A percentile compares a stretch with the other conserved stretches of the same genome.
phyloP scores from a whole-genome alignment of 352 stramenopile species.

The Phytophthora tentaculata region DNA sequence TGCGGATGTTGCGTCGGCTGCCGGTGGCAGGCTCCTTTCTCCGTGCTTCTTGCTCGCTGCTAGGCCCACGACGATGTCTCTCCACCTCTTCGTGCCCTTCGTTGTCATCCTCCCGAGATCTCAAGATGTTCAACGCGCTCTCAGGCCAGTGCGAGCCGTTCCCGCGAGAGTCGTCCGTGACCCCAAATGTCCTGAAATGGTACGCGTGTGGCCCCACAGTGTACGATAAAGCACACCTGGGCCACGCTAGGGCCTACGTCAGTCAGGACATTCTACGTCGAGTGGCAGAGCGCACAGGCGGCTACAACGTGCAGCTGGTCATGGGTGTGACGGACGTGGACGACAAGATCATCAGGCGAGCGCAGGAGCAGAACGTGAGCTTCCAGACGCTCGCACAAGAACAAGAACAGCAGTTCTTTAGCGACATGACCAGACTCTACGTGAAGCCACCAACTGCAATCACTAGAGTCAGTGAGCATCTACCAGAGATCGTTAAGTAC shows the following conservation, averaged over 20 bases:
- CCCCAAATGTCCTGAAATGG: constrained; percentile 84
- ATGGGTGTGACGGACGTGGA: constrained; percentile 99
- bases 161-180: constrained; percentile 41
- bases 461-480: constrained; percentile 95
- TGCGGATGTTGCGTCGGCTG: background rate
- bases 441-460: constrained; percentile 66
- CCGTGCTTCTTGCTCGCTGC: background rate
- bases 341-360: constrained; percentile 97
- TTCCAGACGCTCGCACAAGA: constrained; percentile 57
- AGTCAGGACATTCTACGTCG: constrained; percentile 94
- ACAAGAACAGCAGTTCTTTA: constrained; percentile 75
- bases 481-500: constrained; percentile 96
- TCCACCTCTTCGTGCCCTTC: background rate
- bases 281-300: constrained; percentile 86
- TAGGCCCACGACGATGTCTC: constrained; percentile 10
- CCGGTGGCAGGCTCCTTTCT: background rate
- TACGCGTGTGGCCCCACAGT: constrained; percentile 99
- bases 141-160: constrained; percentile 49
- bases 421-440: constrained; percentile 66
- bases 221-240: constrained; percentile 98
- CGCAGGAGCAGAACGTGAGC: constrained; percentile 46
- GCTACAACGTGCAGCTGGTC: constrained; percentile 94
- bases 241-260: constrained; percentile 97
- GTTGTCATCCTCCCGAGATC: constrained; percentile 23
- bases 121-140: constrained; percentile 69